A percentile compares a stretch with the other conserved stretches of the same genome.
Evolutionary conservation across 2,329 filamentous ascomycete species (phyloP).

Genomic region (Ophiosphaerella narmari): DNA sequence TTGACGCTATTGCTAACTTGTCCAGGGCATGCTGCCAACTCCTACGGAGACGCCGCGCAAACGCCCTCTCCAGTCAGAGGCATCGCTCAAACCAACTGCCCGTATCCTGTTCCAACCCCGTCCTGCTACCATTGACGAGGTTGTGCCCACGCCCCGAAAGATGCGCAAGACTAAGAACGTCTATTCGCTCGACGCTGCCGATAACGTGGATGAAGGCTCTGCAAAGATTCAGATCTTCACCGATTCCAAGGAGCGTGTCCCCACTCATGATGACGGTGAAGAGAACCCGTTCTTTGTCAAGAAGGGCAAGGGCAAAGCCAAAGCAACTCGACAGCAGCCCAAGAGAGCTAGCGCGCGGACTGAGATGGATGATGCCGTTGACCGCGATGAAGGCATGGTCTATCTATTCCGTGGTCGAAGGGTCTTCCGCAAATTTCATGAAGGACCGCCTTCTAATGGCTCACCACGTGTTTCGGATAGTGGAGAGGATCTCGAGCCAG

Average conservation of each 20-base stretch:
- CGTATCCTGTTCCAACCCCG: conserved; percentile 64
- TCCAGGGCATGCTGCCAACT: conserved; percentile 69
- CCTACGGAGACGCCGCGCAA: conserved; percentile 78
- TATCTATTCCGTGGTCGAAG: conserved; percentile 82
- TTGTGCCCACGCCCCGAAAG: conserved; percentile 64
- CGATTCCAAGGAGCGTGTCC: conserved; percentile 76
- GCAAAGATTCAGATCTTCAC: conserved; percentile 73
- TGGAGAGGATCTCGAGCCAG: conserved; percentile 35
- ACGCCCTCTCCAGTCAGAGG: conserved; percentile 49
- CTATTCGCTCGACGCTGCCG: conserved; percentile 46
- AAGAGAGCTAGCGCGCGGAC: conserved; percentile 60
- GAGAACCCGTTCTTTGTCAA: conserved; percentile 75
- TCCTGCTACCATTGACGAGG: conserved; percentile 64
- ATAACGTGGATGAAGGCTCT: conserved; percentile 58
- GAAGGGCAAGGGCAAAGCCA: conserved; percentile 53
- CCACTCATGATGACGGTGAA: conserved; percentile 65
- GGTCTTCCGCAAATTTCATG: conserved; percentile 71
- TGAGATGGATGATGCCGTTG: conserved; percentile 65
- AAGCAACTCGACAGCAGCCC: conserved; percentile 53
- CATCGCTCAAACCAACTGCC: conserved; percentile 54
- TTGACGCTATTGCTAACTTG: conserved; percentile 4
- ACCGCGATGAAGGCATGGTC: conserved; percentile 72
- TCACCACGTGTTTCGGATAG: conserved; percentile 34
- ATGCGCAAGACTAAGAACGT: conserved; percentile 59
- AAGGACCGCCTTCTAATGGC: conserved; percentile 42